phyloP scores from a whole-genome alignment of 129 eudicot genomes.

The Cynara cardunculus region DNA sequence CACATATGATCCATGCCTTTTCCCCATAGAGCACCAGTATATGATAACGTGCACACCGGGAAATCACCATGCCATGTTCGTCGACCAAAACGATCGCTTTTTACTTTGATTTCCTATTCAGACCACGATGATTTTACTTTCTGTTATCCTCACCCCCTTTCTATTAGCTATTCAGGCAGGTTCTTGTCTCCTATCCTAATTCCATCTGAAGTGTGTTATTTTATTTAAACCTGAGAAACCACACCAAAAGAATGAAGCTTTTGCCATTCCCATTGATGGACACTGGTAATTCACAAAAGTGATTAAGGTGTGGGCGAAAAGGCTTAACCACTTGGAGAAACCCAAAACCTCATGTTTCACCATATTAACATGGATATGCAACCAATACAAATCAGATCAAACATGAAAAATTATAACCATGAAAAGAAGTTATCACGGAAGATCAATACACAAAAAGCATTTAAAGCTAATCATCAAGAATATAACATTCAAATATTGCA shows the following conservation, averaged over 20 bases:
- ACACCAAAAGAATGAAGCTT: no score
- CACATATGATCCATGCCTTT: not conserved
- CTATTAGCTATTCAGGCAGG: not conserved
- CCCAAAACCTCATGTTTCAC: slow-evolving; percentile 12
- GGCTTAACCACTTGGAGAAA: not conserved
- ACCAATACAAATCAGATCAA: not conserved
- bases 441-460: not conserved
- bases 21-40: not conserved
- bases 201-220: not conserved
- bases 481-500: not conserved
- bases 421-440: slow-evolving; percentile 10
- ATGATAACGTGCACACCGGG: not conserved
- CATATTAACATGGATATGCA: not conserved
- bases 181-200: not conserved
- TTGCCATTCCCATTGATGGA: no score
- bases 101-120: not conserved
- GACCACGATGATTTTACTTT: not conserved
- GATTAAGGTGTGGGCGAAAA: no score
- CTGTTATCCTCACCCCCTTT: not conserved
- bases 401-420: not conserved
- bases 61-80: not conserved
- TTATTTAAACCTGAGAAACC: no score
- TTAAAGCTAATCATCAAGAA: slow-evolving; percentile 9
- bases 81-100: not conserved
- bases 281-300: no score